Evolutionary conservation across 371 early-diverging fungal genomes (phyloP).

Genomic region (Rhizopus sp.): DNA sequence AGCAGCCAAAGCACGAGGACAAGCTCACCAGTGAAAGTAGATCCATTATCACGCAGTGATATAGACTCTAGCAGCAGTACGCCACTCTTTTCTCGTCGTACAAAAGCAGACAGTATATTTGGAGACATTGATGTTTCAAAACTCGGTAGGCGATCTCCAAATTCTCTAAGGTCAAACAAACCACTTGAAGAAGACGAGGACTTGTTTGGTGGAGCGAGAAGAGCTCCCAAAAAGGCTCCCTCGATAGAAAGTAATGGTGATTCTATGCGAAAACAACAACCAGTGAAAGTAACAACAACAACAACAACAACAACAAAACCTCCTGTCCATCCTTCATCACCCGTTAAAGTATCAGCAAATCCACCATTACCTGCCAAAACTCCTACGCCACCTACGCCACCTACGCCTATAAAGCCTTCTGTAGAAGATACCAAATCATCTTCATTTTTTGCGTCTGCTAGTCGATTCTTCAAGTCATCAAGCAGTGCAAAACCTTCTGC

Average conservation of each 20-base stretch:
- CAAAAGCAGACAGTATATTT: constrained; percentile 35
- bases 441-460: constrained; percentile 20
- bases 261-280: constrained; percentile 3
- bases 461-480: constrained; percentile 12
- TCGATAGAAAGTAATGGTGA: background rate
- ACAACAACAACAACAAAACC: background rate
- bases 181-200: constrained; percentile 28
- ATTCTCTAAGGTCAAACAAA: constrained; percentile 8
- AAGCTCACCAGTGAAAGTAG: constrained; percentile 8
- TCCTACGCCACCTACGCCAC: constrained; percentile 1
- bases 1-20: constrained; percentile 5
- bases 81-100: constrained; percentile 16
- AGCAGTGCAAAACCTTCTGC: constrained; percentile 3
- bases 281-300: background rate
- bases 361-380: constrained; percentile 6
- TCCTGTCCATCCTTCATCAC: background rate
- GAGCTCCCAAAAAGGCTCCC: constrained; percentile 3
- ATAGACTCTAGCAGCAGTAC: constrained; percentile 18
- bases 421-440: constrained; percentile 7
- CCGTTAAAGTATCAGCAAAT: constrained; percentile 10
- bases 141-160: constrained; percentile 22
- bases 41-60: constrained; percentile 16
- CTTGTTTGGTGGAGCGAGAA: constrained; percentile 10
- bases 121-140: constrained; percentile 52
- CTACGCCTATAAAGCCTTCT: constrained; percentile 1